Conservation (phyloP, 345 rosid genomes). For the Streptanthus diversifolius region DNA sequence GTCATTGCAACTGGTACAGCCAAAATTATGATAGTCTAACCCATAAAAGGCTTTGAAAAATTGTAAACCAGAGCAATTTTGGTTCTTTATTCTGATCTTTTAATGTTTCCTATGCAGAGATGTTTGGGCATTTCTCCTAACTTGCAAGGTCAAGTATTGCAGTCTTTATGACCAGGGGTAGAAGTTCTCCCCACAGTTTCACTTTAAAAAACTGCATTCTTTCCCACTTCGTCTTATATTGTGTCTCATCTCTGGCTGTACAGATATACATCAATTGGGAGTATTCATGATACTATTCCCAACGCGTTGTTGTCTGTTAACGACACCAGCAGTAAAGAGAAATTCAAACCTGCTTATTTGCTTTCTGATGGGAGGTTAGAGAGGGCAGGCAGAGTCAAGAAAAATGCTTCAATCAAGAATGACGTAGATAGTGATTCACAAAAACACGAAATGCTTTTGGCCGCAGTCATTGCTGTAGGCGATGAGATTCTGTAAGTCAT, state of each 20-base stretch:
- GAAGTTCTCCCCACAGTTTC: conserved; percentile 27
- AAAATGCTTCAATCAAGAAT: conserved; percentile 37
- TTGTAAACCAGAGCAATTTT: neutral
- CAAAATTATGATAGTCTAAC: neutral
- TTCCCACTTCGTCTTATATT: neutral
- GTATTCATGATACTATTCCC: conserved; percentile 90
- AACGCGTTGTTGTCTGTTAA: conserved; percentile 59
- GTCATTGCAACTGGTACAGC: neutral
- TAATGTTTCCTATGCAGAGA: conserved; percentile 53
- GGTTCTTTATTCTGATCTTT: neutral
- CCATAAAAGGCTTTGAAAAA: neutral
- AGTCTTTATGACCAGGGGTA: conserved; percentile 98
- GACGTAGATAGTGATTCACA: conserved; percentile 41
- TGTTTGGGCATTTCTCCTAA: conserved; percentile 93
- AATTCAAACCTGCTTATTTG: conserved; percentile 90
- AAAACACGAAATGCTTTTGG: conserved; percentile 47
- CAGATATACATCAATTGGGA: conserved; percentile 98
- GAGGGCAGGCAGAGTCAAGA: conserved; percentile 94
- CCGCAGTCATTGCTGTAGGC: conserved; percentile 77
- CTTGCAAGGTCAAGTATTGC: conserved; percentile 93
- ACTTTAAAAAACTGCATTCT: neutral
- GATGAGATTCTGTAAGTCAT: conserved; percentile 98
- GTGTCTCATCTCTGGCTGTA: conserved; percentile 4
- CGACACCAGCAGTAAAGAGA: conserved; percentile 45
- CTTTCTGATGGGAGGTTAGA: conserved; percentile 96